Evolutionary conservation across 73 alveolate genomes (phyloP), one percentile per base, ranked within the genome.

Genomic region (Blepharisma japonicum): DNA sequence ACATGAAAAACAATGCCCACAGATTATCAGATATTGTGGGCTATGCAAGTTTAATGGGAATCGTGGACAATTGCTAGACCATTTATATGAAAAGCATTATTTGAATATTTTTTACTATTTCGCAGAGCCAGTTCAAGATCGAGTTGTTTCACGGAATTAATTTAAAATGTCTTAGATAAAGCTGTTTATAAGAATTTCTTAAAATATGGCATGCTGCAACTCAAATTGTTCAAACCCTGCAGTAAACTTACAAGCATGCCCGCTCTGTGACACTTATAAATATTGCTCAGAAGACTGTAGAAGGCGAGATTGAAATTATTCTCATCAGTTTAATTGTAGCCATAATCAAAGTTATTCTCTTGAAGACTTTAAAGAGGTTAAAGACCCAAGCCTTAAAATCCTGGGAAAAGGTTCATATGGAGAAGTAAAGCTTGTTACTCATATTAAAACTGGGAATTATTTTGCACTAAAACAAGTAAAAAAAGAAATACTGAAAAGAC

Each of bases 351-450:
- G 14, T 3, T 61, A 14, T 25, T 14, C 23, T 14, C 23, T 61
- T 8, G 23, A 61, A 5, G 74, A 61, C 74, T 25, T 61, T 11
- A 25, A 14, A n/a, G 18, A n/a, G 11, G 23, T 61, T 39, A 0
- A 61, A 61, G 23, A 61, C 47, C 23, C 74, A 20, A 18, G 3
- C 21, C 14, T 66, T 55, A 80, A 79, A 27, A 51, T 55, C 6
- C 86, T 91, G 42, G 97, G 97, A n/a, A 86, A 79, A 67, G 97
- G 97, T 7, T 82, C 97, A 6, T 91, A 89, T 51, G 97, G 97
- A 49, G 91, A 88, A 80, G 97, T 91, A 4, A 74, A 88, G 11
- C 84, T 91, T 20, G 93, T 86, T 4, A 42, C 81, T 9, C 96
- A 89, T 74, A 89, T 80, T 70, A 56, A 61, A 66, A 79, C 91